A percentile compares a stretch with the other conserved stretches of the same genome.
phyloP scores from a whole-genome alignment of 768 basidiomycete species.

The Sistotremastrum suecicum region DNA sequence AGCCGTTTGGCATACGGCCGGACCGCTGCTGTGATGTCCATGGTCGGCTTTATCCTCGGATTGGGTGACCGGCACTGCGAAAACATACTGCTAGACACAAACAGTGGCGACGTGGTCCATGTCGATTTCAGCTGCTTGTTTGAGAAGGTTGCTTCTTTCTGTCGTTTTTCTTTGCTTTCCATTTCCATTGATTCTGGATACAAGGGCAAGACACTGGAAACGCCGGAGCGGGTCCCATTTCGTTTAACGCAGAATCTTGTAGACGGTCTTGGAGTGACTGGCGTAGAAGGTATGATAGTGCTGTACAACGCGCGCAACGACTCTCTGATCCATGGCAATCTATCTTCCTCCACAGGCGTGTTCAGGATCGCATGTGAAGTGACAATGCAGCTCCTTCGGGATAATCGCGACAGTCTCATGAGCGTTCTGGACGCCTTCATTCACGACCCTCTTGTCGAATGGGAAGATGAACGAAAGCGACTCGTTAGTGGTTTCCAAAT shows the following conservation, averaged over 20 bases:
- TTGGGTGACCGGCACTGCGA: conserved; percentile 98
- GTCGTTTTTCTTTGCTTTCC: not conserved
- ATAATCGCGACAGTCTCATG: conserved; percentile 88
- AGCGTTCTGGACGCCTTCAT: conserved; percentile 93
- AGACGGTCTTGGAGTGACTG: conserved; percentile 85
- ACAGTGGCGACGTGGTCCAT: conserved; percentile 84
- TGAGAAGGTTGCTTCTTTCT: conserved; percentile 52
- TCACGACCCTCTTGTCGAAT: conserved; percentile 94
- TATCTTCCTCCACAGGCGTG: conserved; percentile 36
- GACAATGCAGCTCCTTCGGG: conserved; percentile 71
- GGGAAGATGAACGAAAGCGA: conserved; percentile 72
- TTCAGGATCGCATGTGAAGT: conserved; percentile 88
- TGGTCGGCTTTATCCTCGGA: conserved; percentile 97
- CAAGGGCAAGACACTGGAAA: conserved; percentile 70
- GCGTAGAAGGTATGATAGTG: conserved; percentile 63
- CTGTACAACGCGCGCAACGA: not conserved
- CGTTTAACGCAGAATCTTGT: conserved; percentile 86
- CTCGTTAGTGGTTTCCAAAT: conserved; percentile 12
- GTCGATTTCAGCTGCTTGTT: conserved; percentile 98
- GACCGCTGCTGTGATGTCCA: conserved; percentile 94
- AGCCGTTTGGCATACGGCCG: conserved; percentile 78
- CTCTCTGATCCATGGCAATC: not conserved
- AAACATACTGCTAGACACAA: conserved; percentile 85
- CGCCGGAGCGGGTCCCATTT: conserved; percentile 88
- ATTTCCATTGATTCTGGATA: not conserved